Percentiles rank a stretch among this genome's conserved stretches.
phyloP scores from a whole-genome alignment of 768 basidiomycete species.

The Suillus plorans region DNA sequence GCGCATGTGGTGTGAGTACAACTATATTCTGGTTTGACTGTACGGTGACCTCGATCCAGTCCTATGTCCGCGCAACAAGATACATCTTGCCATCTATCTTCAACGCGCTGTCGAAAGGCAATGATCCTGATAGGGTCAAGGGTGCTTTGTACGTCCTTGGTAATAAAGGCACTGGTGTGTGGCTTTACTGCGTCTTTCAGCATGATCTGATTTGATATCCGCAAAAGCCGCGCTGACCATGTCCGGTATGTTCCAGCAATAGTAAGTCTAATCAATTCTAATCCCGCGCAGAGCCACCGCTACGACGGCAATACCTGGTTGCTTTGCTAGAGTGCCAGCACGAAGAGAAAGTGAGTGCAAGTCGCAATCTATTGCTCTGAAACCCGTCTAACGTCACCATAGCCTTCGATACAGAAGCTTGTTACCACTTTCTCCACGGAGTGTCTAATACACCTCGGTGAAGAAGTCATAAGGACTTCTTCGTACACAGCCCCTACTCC shows the following conservation, averaged over 20 bases:
- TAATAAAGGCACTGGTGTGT: constrained; percentile 67
- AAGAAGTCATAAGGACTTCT: constrained; percentile 65
- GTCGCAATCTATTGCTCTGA: background rate
- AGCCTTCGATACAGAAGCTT: constrained; percentile 78
- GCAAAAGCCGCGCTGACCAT: constrained; percentile 64
- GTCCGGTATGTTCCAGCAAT: constrained; percentile 45
- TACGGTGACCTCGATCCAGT: constrained; percentile 37
- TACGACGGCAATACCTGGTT: constrained; percentile 57
- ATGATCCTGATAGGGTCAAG: constrained; percentile 92
- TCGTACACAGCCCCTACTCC: constrained; percentile 51
- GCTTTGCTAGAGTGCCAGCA: constrained; percentile 75
- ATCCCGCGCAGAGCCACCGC: constrained; percentile 48
- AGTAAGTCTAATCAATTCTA: constrained; percentile 9
- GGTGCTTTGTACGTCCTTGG: constrained; percentile 83
- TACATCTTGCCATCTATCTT: constrained; percentile 61
- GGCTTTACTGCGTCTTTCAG: background rate
- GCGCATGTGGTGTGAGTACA: constrained; percentile 57
- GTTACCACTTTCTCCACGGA: constrained; percentile 63
- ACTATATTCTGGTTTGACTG: background rate
- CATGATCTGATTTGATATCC: background rate
- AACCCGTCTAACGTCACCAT: constrained; percentile 2
- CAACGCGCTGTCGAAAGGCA: constrained; percentile 64
- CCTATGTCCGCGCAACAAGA: constrained; percentile 71
- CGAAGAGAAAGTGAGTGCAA: constrained; percentile 70
- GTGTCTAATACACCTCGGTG: constrained; percentile 55